Conservation (phyloP, 23 red algal genomes). For the Chondrus crispus region DNA sequence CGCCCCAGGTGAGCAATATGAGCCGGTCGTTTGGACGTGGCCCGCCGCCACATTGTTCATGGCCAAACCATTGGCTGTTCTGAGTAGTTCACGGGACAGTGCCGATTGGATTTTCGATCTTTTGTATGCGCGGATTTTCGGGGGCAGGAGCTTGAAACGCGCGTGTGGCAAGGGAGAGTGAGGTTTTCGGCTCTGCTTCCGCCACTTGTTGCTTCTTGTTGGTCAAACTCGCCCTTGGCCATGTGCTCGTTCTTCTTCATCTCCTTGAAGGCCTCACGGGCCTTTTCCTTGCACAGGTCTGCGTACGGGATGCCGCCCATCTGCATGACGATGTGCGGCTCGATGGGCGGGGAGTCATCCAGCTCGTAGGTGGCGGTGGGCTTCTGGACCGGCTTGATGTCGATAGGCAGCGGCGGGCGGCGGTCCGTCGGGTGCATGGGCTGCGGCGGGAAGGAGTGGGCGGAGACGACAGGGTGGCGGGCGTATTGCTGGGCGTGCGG, state of each 20-base stretch:
- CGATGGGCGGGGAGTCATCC: constrained; percentile 3
- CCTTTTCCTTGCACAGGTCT: constrained; percentile 54
- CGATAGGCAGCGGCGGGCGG: neutral
- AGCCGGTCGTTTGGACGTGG: too few relatives aligned
- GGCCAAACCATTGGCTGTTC: too few relatives aligned
- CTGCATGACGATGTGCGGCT: constrained; percentile 29
- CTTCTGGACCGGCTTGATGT: neutral
- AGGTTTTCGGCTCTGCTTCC: constrained; percentile 62
- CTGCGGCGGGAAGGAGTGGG: neutral
- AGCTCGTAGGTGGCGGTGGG: neutral
- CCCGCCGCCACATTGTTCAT: too few relatives aligned
- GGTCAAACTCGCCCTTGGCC: constrained; percentile 55
- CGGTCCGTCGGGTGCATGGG: neutral
- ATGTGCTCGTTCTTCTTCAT: constrained; percentile 53
- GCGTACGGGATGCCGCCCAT: constrained; percentile 62
- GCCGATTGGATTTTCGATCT: too few relatives aligned
- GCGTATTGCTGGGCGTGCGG: too few relatives aligned
- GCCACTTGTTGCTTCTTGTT: constrained; percentile 66
- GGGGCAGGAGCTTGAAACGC: too few relatives aligned
- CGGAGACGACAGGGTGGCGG: too few relatives aligned
- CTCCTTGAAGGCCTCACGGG: constrained; percentile 64
- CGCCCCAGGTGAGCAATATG: too few relatives aligned
- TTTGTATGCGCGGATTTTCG: too few relatives aligned
- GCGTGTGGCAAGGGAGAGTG: too few relatives aligned
- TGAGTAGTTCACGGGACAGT: too few relatives aligned